These are phyloP conservation scores for Termitomyces sp. DNA, from an alignment of 768 basidiomycete species.

Conservation along the genomic window DNA sequence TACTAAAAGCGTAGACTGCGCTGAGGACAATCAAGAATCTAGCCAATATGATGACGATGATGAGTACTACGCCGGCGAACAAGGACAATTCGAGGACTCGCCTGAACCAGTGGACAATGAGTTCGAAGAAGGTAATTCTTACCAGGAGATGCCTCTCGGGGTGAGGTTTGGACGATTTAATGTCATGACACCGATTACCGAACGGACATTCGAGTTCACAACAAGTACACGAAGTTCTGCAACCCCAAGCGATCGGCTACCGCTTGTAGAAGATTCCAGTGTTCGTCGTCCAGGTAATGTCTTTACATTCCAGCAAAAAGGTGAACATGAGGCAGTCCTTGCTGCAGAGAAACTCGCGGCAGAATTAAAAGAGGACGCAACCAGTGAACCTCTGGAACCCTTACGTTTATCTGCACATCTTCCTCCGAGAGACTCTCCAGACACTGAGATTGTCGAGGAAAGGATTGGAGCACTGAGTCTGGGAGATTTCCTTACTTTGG, in stretches of 20 bases:
- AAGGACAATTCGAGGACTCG: constrained; percentile 29
- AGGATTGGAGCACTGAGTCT: constrained; percentile 62
- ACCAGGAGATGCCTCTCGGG: constrained; percentile 52
- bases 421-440: constrained; percentile 19
- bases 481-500: constrained; percentile 55
- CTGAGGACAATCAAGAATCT: constrained; percentile 28
- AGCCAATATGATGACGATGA: constrained; percentile 26
- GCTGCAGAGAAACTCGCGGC: constrained; percentile 50
- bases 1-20: constrained; percentile 20
- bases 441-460: constrained; percentile 42
- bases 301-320: constrained; percentile 26
- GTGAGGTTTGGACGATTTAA: constrained; percentile 80
- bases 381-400: constrained; percentile 25
- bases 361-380: constrained; percentile 35
- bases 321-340: constrained; percentile 44
- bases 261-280: constrained; percentile 14
- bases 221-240: constrained; percentile 46
- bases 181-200: constrained; percentile 97
- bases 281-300: constrained; percentile 17
- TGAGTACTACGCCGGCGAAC: constrained; percentile 20
- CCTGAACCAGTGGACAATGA: constrained; percentile 21
- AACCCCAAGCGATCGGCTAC: constrained; percentile 35
- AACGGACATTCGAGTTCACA: constrained; percentile 84
- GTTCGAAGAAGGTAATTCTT: constrained; percentile 36
- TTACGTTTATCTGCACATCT: constrained; percentile 22